These are phyloP conservation scores for Thalassiosira hispida DNA, from an alignment of 352 stramenopile genomes.

Conservation along the genomic window DNA sequence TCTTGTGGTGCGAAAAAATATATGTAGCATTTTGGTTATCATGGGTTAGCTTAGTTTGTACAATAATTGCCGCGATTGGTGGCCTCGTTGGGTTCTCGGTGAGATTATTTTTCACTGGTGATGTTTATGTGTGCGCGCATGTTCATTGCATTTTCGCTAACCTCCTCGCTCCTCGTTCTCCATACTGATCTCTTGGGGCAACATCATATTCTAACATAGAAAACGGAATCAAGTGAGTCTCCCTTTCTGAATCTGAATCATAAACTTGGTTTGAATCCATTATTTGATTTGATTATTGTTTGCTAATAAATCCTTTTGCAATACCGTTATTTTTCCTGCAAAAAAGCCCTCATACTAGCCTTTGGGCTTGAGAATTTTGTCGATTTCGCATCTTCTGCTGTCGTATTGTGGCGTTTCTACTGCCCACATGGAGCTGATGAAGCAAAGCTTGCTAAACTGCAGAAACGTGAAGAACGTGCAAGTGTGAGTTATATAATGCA, in stretches of 20 bases:
- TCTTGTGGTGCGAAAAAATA: slow-evolving; percentile 4
- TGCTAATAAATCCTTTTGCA: too few species aligned
- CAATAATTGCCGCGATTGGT: slow-evolving; percentile 42
- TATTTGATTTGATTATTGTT: too few species aligned
- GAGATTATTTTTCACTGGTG: slow-evolving; percentile 26
- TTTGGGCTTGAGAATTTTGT: slow-evolving; percentile 80
- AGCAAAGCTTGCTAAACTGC: slow-evolving; percentile 52
- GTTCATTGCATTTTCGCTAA: too few species aligned
- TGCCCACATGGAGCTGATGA: slow-evolving; percentile 48
- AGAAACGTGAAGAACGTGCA: slow-evolving; percentile 68
- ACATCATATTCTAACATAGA: slow-evolving; percentile 1
- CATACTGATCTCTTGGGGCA: background rate
- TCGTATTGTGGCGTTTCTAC: slow-evolving; percentile 80
- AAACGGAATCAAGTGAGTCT: slow-evolving; percentile 31
- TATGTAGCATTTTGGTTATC: slow-evolving; percentile 56
- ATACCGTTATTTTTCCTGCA: slow-evolving; percentile 20
- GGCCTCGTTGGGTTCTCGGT: slow-evolving; percentile 60
- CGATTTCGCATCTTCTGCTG: slow-evolving; percentile 65
- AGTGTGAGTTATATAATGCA: slow-evolving; percentile 30
- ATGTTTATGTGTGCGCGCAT: too few species aligned
- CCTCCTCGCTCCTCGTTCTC: background rate
- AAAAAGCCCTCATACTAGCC: slow-evolving; percentile 63
- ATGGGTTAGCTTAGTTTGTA: slow-evolving; percentile 57
- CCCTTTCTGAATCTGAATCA: too few species aligned
- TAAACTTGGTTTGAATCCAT: background rate